Percentiles rank a stretch among this genome's conserved stretches.
These are phyloP conservation scores for Sporisorium sorghi DNA, from an alignment of 1,284 basidiomycete species.

Conservation along the genomic window DNA sequence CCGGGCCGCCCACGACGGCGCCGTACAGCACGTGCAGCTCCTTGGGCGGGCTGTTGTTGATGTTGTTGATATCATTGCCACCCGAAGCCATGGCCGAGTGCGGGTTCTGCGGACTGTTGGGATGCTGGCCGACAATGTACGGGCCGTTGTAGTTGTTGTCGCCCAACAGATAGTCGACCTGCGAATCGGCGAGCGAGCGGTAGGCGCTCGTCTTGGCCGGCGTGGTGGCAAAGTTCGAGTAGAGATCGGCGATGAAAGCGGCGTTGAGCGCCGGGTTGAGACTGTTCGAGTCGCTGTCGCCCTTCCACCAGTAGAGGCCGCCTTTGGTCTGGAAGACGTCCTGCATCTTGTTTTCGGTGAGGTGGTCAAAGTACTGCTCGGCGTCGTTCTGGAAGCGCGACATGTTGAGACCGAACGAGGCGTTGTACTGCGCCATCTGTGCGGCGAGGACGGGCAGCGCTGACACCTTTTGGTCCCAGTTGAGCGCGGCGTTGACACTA, in stretches of 20 bases:
- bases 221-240: constrained; percentile 75
- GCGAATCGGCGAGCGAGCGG: constrained; percentile 78
- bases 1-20: constrained; percentile 86
- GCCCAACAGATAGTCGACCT: constrained; percentile 84
- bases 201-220: constrained; percentile 76
- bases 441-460: constrained; percentile 80
- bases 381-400: constrained; percentile 78
- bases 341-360: constrained; percentile 75
- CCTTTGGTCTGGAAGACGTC: constrained; percentile 71
- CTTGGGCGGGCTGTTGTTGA: constrained; percentile 78
- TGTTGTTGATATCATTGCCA: constrained; percentile 75
- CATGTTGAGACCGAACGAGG: constrained; percentile 76
- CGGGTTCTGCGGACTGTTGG: constrained; percentile 88
- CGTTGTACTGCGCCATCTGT: constrained; percentile 70
- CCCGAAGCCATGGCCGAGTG: constrained; percentile 88
- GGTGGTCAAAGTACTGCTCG: constrained; percentile 81
- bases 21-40: constrained; percentile 85
- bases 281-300: constrained; percentile 81
- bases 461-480: constrained; percentile 87
- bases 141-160: constrained; percentile 86
- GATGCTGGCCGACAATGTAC: constrained; percentile 85
- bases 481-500: constrained; percentile 77
- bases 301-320: constrained; percentile 81
- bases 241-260: constrained; percentile 82
- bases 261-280: constrained; percentile 87